phyloP scores from a whole-genome alignment of 805 yeast species.

The Candida easanensis region DNA sequence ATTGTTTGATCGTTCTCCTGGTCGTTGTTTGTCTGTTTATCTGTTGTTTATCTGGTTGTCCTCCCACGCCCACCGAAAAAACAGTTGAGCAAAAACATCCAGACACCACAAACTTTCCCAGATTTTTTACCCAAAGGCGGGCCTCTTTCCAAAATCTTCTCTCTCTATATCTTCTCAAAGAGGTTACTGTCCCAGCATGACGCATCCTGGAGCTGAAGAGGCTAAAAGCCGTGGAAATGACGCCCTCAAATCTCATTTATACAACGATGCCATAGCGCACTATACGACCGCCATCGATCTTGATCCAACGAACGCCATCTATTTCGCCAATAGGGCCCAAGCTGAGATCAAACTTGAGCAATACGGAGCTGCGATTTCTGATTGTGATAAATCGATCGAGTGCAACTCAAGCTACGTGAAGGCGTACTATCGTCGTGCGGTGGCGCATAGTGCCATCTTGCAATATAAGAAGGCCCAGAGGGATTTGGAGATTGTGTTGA shows the following conservation, averaged over 20 bases:
- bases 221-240: constrained; percentile 72
- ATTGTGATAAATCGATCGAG: constrained; percentile 68
- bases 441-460: constrained; percentile 72
- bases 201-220: constrained; percentile 36
- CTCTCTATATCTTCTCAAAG: no score
- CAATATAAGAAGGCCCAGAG: constrained; percentile 70
- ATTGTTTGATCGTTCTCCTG: constrained; percentile 8
- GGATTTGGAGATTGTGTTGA: constrained; percentile 64
- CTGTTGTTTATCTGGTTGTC: neutral
- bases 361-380: constrained; percentile 81
- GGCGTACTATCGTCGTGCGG: constrained; percentile 85
- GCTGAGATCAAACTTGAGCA: constrained; percentile 83
- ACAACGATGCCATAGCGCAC: constrained; percentile 58
- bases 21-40: neutral
- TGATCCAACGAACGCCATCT: constrained; percentile 54
- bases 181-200: no score
- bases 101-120: constrained; percentile 3
- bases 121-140: neutral
- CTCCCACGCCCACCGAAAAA: no score
- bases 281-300: constrained; percentile 76
- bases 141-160: no score
- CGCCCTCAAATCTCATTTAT: constrained; percentile 63
- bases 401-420: constrained; percentile 67
- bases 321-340: constrained; percentile 85
- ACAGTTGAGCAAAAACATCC: constrained; percentile 5